Evolutionary conservation across 139 green algal genomes (phyloP).

Genomic region (Deuterostichococcus epilithicus): DNA sequence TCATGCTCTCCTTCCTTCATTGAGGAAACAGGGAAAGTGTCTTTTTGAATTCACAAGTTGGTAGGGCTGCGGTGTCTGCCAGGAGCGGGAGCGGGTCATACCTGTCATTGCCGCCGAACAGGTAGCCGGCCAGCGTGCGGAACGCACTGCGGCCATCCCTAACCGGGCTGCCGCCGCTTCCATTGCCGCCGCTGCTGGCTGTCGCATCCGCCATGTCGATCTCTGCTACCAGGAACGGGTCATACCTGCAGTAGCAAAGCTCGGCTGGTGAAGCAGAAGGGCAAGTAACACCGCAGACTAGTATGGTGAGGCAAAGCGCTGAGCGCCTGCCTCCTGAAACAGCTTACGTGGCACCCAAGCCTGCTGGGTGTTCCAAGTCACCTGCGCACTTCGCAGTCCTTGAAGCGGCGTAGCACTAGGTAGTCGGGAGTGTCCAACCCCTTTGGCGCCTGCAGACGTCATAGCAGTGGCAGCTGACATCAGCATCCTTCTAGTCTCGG

Average conservation of each 20-base stretch:
- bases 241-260: conserved; percentile 19
- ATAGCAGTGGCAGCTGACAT: too few species aligned
- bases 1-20: conserved; percentile 32
- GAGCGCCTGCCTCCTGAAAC: background rate
- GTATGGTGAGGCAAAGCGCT: background rate
- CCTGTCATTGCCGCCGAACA: conserved; percentile 15
- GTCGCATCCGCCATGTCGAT: background rate
- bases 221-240: conserved; percentile 18
- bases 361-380: background rate
- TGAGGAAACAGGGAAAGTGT: too few species aligned
- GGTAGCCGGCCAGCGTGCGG: conserved; percentile 25
- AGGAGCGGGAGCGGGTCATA: too few species aligned
- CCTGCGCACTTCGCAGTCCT: conserved; percentile 24
- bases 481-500: too few species aligned
- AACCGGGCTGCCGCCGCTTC: conserved; percentile 3
- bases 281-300: too few species aligned
- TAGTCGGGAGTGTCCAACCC: conserved; percentile 9
- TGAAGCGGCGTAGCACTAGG: conserved; percentile 14
- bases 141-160: conserved; percentile 9
- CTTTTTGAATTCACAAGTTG: too few species aligned
- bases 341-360: background rate
- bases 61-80: too few species aligned
- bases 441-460: conserved; percentile 12
- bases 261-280: background rate
- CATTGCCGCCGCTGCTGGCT: background rate